Conservation (phyloP, 2,329 filamentous ascomycete species). For the Biscogniauxia sp. region DNA sequence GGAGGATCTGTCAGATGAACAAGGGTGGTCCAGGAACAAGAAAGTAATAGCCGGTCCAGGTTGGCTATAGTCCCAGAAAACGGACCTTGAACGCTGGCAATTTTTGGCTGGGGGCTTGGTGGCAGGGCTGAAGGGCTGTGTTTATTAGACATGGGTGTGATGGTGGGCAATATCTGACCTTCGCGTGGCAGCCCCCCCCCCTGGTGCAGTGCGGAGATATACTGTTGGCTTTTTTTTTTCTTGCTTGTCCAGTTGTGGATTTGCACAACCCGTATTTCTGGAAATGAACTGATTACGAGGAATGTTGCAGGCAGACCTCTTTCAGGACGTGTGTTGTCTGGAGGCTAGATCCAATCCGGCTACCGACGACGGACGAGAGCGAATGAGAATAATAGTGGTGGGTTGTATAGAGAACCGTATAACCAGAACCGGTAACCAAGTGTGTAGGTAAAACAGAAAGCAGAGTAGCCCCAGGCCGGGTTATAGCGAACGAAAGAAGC, state of each 20-base stretch:
- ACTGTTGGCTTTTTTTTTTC: conserved; percentile 11
- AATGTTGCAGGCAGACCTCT: background rate
- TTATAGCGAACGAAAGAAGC: conserved; percentile 15
- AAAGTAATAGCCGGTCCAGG: background rate
- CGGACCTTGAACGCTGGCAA: conserved; percentile 10
- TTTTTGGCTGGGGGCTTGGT: conserved; percentile 13
- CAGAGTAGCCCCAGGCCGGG: conserved; percentile 5
- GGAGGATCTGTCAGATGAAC: conserved; percentile 11
- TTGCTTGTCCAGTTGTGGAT: conserved; percentile 13
- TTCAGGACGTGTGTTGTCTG: background rate
- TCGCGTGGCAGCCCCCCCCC: conserved; percentile 25
- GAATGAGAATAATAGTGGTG: background rate
- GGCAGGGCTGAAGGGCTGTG: conserved; percentile 24
- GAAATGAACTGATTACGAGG: conserved; percentile 18
- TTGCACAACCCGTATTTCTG: conserved; percentile 13
- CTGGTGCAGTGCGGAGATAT: conserved; percentile 13
- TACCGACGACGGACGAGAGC: background rate
- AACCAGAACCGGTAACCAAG: background rate
- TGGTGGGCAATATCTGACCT: conserved; percentile 25
- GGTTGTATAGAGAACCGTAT: background rate
- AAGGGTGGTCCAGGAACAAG: conserved; percentile 1
- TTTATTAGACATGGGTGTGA: conserved; percentile 14
- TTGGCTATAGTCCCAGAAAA: conserved; percentile 10
- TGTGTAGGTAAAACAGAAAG: background rate
- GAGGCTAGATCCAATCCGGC: background rate